A percentile compares a stretch with the other conserved stretches of the same genome.
These are phyloP conservation scores for Cutaneotrichosporon daszewskae DNA, from an alignment of 1,284 basidiomycete species.

Conservation along the genomic window DNA sequence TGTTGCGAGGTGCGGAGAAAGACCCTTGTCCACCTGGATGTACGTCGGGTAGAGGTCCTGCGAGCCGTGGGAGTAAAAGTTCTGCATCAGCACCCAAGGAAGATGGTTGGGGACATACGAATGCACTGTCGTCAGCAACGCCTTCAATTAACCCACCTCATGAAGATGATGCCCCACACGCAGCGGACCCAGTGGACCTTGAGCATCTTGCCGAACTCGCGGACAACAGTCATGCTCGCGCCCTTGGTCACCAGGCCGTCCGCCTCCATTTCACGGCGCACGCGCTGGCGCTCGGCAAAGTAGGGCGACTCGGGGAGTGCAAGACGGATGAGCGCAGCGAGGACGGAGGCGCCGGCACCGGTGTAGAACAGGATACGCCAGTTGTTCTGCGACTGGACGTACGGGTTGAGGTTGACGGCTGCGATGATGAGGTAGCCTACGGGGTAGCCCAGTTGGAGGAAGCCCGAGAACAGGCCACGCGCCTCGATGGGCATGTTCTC, in stretches of 20 bases:
- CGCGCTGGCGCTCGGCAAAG: constrained; percentile 34
- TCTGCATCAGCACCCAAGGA: background rate
- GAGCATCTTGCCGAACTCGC: constrained; percentile 65
- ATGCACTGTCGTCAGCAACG: constrained; percentile 16
- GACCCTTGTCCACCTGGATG: constrained; percentile 24
- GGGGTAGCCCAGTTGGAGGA: constrained; percentile 77
- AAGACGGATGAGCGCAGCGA: constrained; percentile 63
- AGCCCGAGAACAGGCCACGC: constrained; percentile 77
- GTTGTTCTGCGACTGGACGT: constrained; percentile 25
- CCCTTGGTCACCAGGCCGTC: constrained; percentile 33
- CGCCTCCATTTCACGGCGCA: constrained; percentile 37
- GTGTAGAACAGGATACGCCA: constrained; percentile 51
- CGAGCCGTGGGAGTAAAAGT: constrained; percentile 54
- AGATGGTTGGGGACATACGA: background rate
- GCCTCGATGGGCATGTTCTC: constrained; percentile 81
- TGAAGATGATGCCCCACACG: constrained; percentile 62
- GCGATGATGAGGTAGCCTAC: constrained; percentile 53
- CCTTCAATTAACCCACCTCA: constrained; percentile 71
- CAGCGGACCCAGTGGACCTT: constrained; percentile 70
- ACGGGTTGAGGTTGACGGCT: constrained; percentile 58
- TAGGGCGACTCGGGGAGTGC: constrained; percentile 77
- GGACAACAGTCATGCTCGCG: constrained; percentile 66
- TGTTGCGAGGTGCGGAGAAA: constrained; percentile 51
- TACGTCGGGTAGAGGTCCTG: constrained; percentile 49
- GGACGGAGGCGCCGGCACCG: constrained; percentile 60